Evolutionary conservation across 2,329 filamentous ascomycete species (phyloP), one percentile per base, ranked within the genome.

Genomic region (Xylariaceae sp.): DNA sequence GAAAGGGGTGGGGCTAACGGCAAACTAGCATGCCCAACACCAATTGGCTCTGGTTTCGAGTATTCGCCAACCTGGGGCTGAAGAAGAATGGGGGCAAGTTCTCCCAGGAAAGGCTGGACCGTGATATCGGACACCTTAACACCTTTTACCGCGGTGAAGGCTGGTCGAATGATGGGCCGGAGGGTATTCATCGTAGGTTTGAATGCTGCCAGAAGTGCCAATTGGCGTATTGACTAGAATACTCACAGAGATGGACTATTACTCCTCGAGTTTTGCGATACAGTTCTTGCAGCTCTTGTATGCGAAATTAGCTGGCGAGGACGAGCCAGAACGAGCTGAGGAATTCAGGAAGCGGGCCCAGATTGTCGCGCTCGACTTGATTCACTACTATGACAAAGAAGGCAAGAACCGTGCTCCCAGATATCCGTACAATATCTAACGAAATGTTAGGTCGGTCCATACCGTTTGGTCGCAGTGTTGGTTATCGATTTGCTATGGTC

Each of bases 401-500:
- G 89, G 70, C 60, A 47, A 44, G 44, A 14, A 20, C 20, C 32
- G 9, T 14, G 12, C 16, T n/a, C 16, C 6, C 3, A 44, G 48
- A 16, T 20, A 9, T 6, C 29, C 14, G n/a, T 44, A 14, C 37
- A 20, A 7, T 18, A 10, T 32, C 41, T 55, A 47, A 62, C 49
- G 2, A 12, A n/a, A 48, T 26, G 21, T 19, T 70, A 78, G 70
- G 86, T 4, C 80, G 88, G 20, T 81, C 88, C 1, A 89, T 91
- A 49, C 89, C 90, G 0, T 93, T 91, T 63, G 90, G 90, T 2
- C 83, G 90, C 46, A 90, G 87, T 50, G 81, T 93, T 48, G 90
- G 88, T 6, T 93, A 93, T 70, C 84, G 89, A n/a, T 93, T 91
- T 71, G 89, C 89, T 47, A 92, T 92, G 86, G 86, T 88, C n/a